These are phyloP conservation scores for Zalaria obscura DNA, from an alignment of 2,329 filamentous ascomycete species.

Conservation along the genomic window DNA sequence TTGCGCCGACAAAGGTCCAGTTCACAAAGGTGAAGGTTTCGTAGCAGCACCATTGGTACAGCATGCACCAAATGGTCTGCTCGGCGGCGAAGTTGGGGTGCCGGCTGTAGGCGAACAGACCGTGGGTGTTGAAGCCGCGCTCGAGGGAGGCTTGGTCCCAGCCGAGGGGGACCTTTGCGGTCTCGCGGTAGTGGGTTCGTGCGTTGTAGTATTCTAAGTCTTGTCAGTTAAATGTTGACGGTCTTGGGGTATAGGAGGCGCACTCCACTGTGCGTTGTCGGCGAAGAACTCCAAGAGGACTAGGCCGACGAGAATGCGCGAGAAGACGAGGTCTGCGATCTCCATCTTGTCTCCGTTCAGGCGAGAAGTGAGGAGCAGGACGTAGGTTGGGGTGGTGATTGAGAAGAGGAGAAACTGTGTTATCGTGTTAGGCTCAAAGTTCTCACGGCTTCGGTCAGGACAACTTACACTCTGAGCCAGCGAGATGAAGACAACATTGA, in stretches of 20 bases:
- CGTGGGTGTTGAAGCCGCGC: conserved; percentile 72
- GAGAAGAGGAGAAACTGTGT: conserved; percentile 57
- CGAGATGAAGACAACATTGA: conserved; percentile 85
- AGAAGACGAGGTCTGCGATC: conserved; percentile 43
- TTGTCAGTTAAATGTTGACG: not conserved
- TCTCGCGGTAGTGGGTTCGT: conserved; percentile 61
- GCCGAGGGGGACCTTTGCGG: conserved; percentile 51
- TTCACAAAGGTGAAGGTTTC: conserved; percentile 57
- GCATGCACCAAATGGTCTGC: conserved; percentile 72
- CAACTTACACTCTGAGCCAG: conserved; percentile 48
- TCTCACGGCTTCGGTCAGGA: not conserved
- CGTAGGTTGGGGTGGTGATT: conserved; percentile 70
- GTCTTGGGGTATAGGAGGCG: not conserved
- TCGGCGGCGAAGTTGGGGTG: conserved; percentile 95
- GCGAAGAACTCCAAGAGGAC: conserved; percentile 62
- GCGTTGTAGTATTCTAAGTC: conserved; percentile 59
- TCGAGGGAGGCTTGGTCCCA: conserved; percentile 61
- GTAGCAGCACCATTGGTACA: conserved; percentile 82
- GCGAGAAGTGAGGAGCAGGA: conserved; percentile 57
- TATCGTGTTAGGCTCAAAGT: not conserved
- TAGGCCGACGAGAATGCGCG: conserved; percentile 39
- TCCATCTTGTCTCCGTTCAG: conserved; percentile 38
- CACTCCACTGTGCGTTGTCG: conserved; percentile 86
- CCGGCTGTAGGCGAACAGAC: conserved; percentile 75
- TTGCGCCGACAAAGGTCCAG: conserved; percentile 62